Evolutionary conservation across 805 yeast species (phyloP).

Genomic region (Myxozyma melibiosi): DNA sequence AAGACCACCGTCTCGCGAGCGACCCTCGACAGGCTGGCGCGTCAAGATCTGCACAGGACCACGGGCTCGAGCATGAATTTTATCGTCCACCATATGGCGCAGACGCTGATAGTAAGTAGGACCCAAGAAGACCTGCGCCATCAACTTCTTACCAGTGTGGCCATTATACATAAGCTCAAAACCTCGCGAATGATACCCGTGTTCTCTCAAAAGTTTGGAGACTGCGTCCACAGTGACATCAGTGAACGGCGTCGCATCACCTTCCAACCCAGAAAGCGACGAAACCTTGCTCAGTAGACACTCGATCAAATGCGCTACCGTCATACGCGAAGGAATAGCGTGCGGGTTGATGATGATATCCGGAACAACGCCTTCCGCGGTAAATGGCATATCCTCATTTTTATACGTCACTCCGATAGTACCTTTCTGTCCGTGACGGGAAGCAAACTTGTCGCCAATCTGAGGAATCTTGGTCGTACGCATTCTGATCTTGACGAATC

Average conservation of each 20-base stretch:
- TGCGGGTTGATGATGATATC: constrained; percentile 98
- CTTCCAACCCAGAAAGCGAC: constrained; percentile 91
- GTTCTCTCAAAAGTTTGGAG: constrained; percentile 86
- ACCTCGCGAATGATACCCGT: constrained; percentile 97
- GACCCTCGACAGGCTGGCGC: constrained; percentile 98
- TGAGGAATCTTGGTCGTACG: constrained; percentile 98
- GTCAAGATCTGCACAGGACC: constrained; percentile 98
- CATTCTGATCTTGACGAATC: constrained; percentile 97
- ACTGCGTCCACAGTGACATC: constrained; percentile 98
- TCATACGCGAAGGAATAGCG: constrained; percentile 99
- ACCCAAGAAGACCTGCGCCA: constrained; percentile 99
- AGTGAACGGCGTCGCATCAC: constrained; percentile 99
- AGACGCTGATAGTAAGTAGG: constrained; percentile 98
- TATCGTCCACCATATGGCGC: constrained; percentile 99
- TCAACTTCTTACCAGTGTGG: constrained; percentile 95
- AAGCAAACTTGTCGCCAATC: constrained; percentile 98
- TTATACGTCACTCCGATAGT: constrained; percentile 98
- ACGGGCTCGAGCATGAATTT: constrained; percentile 98
- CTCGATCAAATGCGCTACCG: constrained; percentile 98
- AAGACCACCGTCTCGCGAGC: constrained; percentile 98
- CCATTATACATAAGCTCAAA: constrained; percentile 99
- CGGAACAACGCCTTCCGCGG: constrained; percentile 94
- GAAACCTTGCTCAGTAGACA: constrained; percentile 95
- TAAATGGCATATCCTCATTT: constrained; percentile 98
- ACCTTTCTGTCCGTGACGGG: constrained; percentile 99